Evolutionary conservation across 2,329 filamentous ascomycete genomes (phyloP), one percentile per base, ranked within the genome.

Genomic region (Colletotrichum agaves): DNA sequence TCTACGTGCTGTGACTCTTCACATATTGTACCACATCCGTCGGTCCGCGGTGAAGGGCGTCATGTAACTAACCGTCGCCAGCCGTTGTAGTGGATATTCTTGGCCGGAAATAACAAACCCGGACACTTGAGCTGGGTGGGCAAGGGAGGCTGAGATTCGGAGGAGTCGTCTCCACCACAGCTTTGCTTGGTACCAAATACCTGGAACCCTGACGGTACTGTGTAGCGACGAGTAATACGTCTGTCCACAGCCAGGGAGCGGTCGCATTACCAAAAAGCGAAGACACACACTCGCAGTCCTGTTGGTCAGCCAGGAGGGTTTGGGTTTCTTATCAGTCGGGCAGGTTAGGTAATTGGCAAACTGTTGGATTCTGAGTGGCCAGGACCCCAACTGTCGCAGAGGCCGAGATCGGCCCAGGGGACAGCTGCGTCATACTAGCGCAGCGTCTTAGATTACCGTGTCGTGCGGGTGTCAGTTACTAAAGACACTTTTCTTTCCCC

Each of bases 381-480:
- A 58, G 39, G 27, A 19, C 49, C 23, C 41, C 59, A 70, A 64
- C 63, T 39, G 43, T n/a, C 15, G 59, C n/a, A n/a, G 33, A 44
- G 60, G 67, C 69, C 69, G 69, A 71, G 69, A 71, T 71, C 69
- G 69, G 69, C 66, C 56, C 19, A 39, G 59, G 63, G 53, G 37
- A 43, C 49, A 58, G 41, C 56, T 69, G 44, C 55, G 61, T 61
- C 58, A 59, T 39, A 60, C 60, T 63, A 68, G 59, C 53, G 67
- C 59, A 37, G 43, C 49, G 35, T 61, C 33, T 55, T 15, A 55
- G 44, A 63, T 57, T 67, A 65, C 44, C 50, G 41, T 44, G 57
- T 63, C 50, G 50, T 67, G 56, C 43, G 46, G 21, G 31, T 27
- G 59, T 31, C 10, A 3, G 37, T 41, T n/a, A 15, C 35, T 37